Evolutionary conservation across 306 rosid genomes (phyloP).

Genomic region (Sophora flavescens): DNA sequence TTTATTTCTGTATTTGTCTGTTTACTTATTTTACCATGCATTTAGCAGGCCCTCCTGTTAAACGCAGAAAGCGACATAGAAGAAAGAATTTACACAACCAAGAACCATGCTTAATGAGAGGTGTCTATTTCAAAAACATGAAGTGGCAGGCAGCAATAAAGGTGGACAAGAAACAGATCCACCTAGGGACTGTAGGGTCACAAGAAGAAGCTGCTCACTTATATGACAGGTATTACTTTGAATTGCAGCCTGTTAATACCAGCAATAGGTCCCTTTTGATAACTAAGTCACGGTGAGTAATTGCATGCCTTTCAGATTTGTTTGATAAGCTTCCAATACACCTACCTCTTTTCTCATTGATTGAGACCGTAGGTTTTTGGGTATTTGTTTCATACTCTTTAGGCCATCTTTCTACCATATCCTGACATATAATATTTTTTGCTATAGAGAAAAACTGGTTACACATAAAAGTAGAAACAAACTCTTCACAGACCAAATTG

Average conservation of each 20-base stretch:
- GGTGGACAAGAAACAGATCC: slow-evolving; percentile 98
- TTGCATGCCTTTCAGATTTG: slow-evolving; percentile 10
- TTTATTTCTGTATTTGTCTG: neutral
- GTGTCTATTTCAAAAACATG: slow-evolving; percentile 94
- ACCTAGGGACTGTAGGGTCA: slow-evolving; percentile 91
- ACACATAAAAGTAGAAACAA: too few species aligned
- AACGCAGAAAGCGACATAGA: slow-evolving; percentile 88
- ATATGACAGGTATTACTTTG: slow-evolving; percentile 75
- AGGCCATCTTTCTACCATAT: slow-evolving; percentile 10
- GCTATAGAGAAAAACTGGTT: too few species aligned
- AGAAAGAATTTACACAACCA: slow-evolving; percentile 81
- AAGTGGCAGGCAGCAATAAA: slow-evolving; percentile 99
- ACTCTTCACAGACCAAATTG: too few species aligned
- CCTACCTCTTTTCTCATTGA: slow-evolving; percentile 11
- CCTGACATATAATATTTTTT: slow-evolving; percentile 4
- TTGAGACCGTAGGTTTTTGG: slow-evolving; percentile 25
- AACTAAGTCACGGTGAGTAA: slow-evolving; percentile 15
- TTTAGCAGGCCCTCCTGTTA: slow-evolving; percentile 75
- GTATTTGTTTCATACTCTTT: neutral
- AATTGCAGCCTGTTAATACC: slow-evolving; percentile 23
- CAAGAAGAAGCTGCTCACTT: slow-evolving; percentile 95
- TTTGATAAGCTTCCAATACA: slow-evolving; percentile 22
- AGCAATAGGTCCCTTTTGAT: slow-evolving; percentile 11
- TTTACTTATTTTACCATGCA: slow-evolving; percentile 24
- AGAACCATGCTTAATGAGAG: slow-evolving; percentile 85